Conservation (phyloP, 1,139 yeast genomes). For the Sugiyamaella xylanicola region DNA sequence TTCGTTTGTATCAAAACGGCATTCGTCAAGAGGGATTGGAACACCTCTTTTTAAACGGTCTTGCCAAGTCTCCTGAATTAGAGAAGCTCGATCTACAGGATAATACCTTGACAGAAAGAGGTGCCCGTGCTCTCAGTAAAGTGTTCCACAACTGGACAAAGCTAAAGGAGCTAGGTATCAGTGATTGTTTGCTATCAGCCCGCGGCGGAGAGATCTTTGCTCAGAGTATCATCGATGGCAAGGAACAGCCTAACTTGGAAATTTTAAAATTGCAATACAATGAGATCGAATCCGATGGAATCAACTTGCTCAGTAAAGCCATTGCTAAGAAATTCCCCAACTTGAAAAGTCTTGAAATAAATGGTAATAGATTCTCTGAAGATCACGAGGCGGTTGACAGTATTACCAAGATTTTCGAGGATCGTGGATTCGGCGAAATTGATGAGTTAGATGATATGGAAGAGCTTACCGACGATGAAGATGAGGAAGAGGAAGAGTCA, state of each 20-base stretch:
- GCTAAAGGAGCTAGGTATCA: conserved; percentile 76
- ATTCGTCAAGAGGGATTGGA: conserved; percentile 92
- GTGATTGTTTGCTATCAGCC: conserved; percentile 83
- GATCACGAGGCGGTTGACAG: conserved; percentile 62
- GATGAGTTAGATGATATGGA: conserved; percentile 95
- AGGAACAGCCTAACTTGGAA: conserved; percentile 47
- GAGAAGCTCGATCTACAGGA: conserved; percentile 86
- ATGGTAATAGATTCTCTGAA: conserved; percentile 88
- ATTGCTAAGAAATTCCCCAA: conserved; percentile 59
- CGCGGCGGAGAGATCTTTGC: conserved; percentile 61
- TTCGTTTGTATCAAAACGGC: conserved; percentile 91
- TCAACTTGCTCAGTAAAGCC: conserved; percentile 58
- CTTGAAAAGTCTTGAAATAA: conserved; percentile 71
- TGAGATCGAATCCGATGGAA: conserved; percentile 72
- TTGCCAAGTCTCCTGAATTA: conserved; percentile 60
- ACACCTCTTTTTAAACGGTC: conserved; percentile 71
- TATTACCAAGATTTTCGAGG: conserved; percentile 64
- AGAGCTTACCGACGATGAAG: conserved; percentile 70
- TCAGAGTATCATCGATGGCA: conserved; percentile 44
- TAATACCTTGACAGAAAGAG: conserved; percentile 84
- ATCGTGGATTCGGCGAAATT: conserved; percentile 75
- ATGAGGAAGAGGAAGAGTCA: conserved; percentile 61
- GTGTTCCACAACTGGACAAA: conserved; percentile 57
- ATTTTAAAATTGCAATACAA: conserved; percentile 81
- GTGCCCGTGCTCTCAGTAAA: conserved; percentile 73